Evolutionary conservation across 805 yeast genomes (phyloP).

Genomic region (Hanseniaspora meyeri): DNA sequence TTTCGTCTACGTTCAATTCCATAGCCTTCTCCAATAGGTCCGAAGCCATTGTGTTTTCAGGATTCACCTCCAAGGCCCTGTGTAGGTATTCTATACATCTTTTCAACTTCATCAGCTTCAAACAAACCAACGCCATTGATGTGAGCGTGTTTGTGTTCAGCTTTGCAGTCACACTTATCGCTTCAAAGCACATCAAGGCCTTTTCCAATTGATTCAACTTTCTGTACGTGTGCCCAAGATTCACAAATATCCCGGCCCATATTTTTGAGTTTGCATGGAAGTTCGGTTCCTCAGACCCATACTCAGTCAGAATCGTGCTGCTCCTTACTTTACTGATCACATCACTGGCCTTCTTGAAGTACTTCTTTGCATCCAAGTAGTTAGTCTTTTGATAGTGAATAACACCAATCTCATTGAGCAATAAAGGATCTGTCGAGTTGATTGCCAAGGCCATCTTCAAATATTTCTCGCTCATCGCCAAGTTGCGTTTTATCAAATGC

Average conservation of each 20-base stretch:
- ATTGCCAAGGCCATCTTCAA: slow-evolving; percentile 59
- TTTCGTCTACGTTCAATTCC: slow-evolving; percentile 38
- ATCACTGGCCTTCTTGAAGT: slow-evolving; percentile 55
- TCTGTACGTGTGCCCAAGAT: slow-evolving; percentile 80
- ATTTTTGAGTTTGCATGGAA: slow-evolving; percentile 63
- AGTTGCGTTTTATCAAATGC: slow-evolving; percentile 74
- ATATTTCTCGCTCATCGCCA: slow-evolving; percentile 76
- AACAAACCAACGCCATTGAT: slow-evolving; percentile 71
- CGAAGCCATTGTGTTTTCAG: slow-evolving; percentile 71
- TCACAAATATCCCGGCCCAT: slow-evolving; percentile 74
- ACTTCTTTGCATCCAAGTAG: slow-evolving; percentile 53
- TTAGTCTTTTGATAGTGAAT: slow-evolving; percentile 69
- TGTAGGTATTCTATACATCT: slow-evolving; percentile 70
- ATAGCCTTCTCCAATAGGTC: slow-evolving; percentile 73
- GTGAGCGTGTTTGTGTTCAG: slow-evolving; percentile 65
- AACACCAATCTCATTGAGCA: slow-evolving; percentile 87
- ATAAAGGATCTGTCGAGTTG: slow-evolving; percentile 74
- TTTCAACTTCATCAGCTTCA: slow-evolving; percentile 50
- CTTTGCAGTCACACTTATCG: slow-evolving; percentile 57
- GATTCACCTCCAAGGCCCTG: slow-evolving; percentile 63
- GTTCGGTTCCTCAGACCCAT: background rate
- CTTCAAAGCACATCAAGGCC: slow-evolving; percentile 63
- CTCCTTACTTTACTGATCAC: slow-evolving; percentile 44
- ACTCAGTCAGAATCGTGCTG: background rate
- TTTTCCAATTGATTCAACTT: slow-evolving; percentile 47